Base-by-base conservation (phyloP, 768 basidiomycete genomes). In the Xanthoconium purpureum region DNA sequence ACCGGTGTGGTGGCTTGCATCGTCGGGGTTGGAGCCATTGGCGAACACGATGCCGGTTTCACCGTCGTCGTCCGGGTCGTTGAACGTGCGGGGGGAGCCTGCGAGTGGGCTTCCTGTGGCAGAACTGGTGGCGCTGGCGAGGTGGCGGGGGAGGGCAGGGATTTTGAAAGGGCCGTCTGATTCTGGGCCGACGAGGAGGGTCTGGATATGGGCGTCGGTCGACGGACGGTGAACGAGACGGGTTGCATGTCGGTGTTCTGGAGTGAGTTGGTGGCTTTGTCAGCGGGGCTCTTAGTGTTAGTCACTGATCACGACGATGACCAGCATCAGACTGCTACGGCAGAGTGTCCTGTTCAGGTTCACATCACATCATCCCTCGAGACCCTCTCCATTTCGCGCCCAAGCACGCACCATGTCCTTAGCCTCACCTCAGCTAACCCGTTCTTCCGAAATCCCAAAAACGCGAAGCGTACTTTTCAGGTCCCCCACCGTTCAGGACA, bases 151-250 rank as follows among this genome's bases (percentile, higher is more conserved):
- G n/a, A 88, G 66, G 1, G 82, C 71, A 15, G 84, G 83, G 6
- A 81, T 62, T 63, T 81, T 88, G 74, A 87, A 85, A 18, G 70
- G 68, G 0, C 73, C 69, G 58, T 85, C 85, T 0, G 84, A 84
- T 39, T 88, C 89, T 42, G 80, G 76, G 12, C 83, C 85, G 85
- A 80, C 0, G 88, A 88, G 0, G 77, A 68, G 17, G 80, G 78
- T 12, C 88, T 79, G 7, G 88, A 87, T 0, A 78, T 67, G 1
- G 89, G 87, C 0, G 84, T 84, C 0, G 94, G 94, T 9, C 91
- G 80, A 42, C 91, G 84, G 55, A 96, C 79, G 2, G 88, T 94
- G 72, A 96, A 95, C 1, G 93, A 94, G 39, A 94, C 80, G 61
- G 33, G 33, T 35, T 8, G 33, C 33, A 35, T 35, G 33, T 35